phyloP scores from a whole-genome alignment of 805 yeast genomes.

The Metschnikowia peoriensis region DNA sequence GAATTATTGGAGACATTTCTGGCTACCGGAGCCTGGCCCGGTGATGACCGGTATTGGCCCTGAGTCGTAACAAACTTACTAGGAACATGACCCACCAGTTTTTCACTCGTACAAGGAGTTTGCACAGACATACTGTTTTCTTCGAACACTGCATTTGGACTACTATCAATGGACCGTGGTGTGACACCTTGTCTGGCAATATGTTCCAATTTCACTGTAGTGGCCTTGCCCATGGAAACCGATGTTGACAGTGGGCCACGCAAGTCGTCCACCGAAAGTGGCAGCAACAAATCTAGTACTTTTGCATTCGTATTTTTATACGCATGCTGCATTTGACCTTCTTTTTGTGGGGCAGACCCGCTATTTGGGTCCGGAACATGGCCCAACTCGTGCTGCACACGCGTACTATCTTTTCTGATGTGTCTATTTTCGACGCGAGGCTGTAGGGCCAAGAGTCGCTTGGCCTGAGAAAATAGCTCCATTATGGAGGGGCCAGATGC shows the following conservation, averaged over 20 bases:
- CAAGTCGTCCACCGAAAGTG: slow-evolving; percentile 38
- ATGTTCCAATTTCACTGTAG: slow-evolving; percentile 3
- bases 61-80: background rate
- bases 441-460: slow-evolving; percentile 36
- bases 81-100: background rate
- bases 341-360: background rate
- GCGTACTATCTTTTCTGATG: slow-evolving; percentile 32
- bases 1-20: background rate
- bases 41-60: background rate
- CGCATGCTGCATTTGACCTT: background rate
- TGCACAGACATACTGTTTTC: background rate
- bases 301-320: slow-evolving; percentile 15
- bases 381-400: slow-evolving; percentile 22
- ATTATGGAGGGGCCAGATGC: slow-evolving; percentile 33
- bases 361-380: background rate
- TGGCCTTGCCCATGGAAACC: slow-evolving; percentile 8
- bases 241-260: slow-evolving; percentile 20
- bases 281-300: slow-evolving; percentile 39
- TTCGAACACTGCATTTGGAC: slow-evolving; percentile 7
- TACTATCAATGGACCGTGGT: slow-evolving; percentile 32
- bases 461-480: slow-evolving; percentile 43
- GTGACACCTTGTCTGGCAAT: slow-evolving; percentile 19
- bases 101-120: background rate
- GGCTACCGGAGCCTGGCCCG: background rate
- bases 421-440: slow-evolving; percentile 41